These are phyloP conservation scores for Agaricus bisporus DNA, from an alignment of 768 basidiomycete genomes.

Conservation along the genomic window DNA sequence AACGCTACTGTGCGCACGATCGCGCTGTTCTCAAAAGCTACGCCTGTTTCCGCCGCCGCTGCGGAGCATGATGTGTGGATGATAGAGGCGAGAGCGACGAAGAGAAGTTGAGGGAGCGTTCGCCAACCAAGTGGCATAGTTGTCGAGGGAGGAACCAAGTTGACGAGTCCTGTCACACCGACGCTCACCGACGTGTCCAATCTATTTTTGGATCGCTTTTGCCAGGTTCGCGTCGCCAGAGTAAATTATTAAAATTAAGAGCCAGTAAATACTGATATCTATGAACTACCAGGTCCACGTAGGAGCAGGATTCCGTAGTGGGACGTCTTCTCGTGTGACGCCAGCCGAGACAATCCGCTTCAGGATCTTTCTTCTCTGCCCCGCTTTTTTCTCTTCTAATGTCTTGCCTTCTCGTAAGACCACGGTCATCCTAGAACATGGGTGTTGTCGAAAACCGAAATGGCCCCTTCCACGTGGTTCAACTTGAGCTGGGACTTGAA, in stretches of 20 bases:
- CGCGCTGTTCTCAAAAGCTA: conserved; percentile 80
- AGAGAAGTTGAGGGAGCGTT: conserved; percentile 33
- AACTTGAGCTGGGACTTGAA: conserved; percentile 51
- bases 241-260: conserved; percentile 8
- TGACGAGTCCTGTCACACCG: conserved; percentile 11
- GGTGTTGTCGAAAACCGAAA: conserved; percentile 71
- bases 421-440: conserved; percentile 69
- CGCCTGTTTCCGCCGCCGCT: conserved; percentile 23
- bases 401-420: conserved; percentile 80
- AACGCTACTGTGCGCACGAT: conserved; percentile 88
- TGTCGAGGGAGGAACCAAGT: conserved; percentile 16
- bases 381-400: conserved; percentile 55
- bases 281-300: conserved; percentile 71
- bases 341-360: conserved; percentile 77
- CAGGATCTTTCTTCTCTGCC: conserved; percentile 60
- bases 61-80: conserved; percentile 27
- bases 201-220: conserved; percentile 13
- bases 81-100: conserved; percentile 35
- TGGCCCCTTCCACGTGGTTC: conserved; percentile 85
- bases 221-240: background rate
- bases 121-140: conserved; percentile 39
- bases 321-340: conserved; percentile 71
- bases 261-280: conserved; percentile 12
- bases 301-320: conserved; percentile 66
- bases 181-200: conserved; percentile 28